Evolutionary conservation across 140 eudicot genomes (phyloP).

Genomic region (Stevia rebaudiana): DNA sequence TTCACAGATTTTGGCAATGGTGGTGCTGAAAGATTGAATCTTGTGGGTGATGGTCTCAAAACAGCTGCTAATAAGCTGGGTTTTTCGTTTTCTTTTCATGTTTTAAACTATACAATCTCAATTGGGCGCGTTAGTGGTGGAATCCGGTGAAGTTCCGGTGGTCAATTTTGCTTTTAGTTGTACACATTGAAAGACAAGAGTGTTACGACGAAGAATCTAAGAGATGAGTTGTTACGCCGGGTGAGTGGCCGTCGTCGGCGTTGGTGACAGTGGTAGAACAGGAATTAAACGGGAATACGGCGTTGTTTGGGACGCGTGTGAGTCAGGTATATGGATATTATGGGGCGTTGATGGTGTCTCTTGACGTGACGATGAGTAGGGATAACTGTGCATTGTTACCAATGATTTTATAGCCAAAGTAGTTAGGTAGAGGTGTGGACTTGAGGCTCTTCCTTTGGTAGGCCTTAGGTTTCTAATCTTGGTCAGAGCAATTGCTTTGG

Average conservation of each 20-base stretch:
- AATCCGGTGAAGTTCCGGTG: slow-evolving; percentile 47
- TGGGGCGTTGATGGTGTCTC: slow-evolving; percentile 67
- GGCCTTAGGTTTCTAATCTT: too few species aligned
- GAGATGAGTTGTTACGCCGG: slow-evolving; percentile 84
- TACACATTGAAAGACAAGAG: slow-evolving; percentile 81
- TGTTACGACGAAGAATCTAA: slow-evolving; percentile 83
- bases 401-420: too few species aligned
- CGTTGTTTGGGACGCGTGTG: slow-evolving; percentile 74
- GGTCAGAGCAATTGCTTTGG: too few species aligned
- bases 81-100: slow-evolving; percentile 30
- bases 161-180: slow-evolving; percentile 70
- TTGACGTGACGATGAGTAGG: slow-evolving; percentile 53
- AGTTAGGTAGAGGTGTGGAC: too few species aligned
- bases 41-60: slow-evolving; percentile 43
- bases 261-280: slow-evolving; percentile 84
- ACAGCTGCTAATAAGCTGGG: slow-evolving; percentile 35
- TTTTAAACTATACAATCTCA: slow-evolving; percentile 34
- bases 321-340: slow-evolving; percentile 55
- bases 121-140: slow-evolving; percentile 34
- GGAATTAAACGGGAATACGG: slow-evolving; percentile 71
- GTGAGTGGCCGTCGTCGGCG: slow-evolving; percentile 63
- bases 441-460: too few species aligned
- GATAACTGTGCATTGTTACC: too few species aligned
- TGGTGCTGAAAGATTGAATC: slow-evolving; percentile 40
- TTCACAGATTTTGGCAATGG: slow-evolving; percentile 38